Percentiles rank a stretch among this genome's conserved stretches.
These are phyloP conservation scores for Aureobasidium namibiae DNA, from an alignment of 2,329 filamentous ascomycete species.

Conservation along the genomic window DNA sequence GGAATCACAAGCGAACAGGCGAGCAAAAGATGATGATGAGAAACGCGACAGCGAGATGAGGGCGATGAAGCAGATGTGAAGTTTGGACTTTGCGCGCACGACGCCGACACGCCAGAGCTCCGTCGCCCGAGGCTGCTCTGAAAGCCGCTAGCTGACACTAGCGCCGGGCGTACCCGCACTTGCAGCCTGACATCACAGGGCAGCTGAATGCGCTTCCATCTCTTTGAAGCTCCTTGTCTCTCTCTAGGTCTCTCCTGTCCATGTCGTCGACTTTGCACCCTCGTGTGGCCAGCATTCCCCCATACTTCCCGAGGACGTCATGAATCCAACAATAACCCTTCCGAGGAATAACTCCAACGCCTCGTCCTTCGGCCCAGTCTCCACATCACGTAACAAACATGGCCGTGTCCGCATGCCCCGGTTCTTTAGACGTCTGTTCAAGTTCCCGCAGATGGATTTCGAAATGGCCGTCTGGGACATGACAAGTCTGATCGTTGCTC, in stretches of 20 bases:
- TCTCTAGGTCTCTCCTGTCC: not conserved
- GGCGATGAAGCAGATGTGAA: not conserved
- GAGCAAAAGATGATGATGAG: not conserved
- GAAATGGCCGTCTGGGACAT: slow-evolving; percentile 68
- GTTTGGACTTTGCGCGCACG: not conserved
- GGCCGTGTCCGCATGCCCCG: slow-evolving; percentile 53
- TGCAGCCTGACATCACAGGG: not conserved
- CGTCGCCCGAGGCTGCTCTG: not conserved
- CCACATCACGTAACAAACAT: slow-evolving; percentile 31
- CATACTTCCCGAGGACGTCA: slow-evolving; percentile 18
- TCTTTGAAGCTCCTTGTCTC: not conserved
- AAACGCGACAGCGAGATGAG: not conserved
- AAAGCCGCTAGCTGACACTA: not conserved
- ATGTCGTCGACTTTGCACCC: not conserved
- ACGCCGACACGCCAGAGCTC: not conserved
- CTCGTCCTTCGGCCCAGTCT: slow-evolving; percentile 42
- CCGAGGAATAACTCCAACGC: slow-evolving; percentile 48
- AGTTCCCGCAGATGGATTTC: slow-evolving; percentile 67
- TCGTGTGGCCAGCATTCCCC: not conserved
- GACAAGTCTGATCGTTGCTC: slow-evolving; percentile 58
- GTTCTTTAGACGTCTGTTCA: slow-evolving; percentile 62
- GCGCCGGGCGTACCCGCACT: not conserved
- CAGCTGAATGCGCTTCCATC: not conserved
- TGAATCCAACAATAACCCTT: slow-evolving; percentile 54
- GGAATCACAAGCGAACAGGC: not conserved